Evolutionary conservation across 2,329 filamentous ascomycete genomes (phyloP).

Genomic region (Paradendryphiella salina): DNA sequence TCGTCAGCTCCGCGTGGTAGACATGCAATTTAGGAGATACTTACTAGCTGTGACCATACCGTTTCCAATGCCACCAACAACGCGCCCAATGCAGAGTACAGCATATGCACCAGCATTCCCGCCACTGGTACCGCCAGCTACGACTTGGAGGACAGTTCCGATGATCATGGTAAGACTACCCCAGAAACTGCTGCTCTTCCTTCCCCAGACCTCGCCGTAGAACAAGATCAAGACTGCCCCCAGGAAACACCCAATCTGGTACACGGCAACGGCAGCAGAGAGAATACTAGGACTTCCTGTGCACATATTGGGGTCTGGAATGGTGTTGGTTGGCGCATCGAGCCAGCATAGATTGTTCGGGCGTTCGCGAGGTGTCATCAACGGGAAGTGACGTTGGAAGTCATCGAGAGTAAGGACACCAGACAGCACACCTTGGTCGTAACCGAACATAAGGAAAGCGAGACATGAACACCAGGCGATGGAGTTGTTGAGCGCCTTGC

Average conservation of each 20-base stretch:
- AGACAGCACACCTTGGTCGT: conserved; percentile 69
- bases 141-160: conserved; percentile 62
- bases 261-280: conserved; percentile 20
- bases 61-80: conserved; percentile 39
- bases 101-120: conserved; percentile 61
- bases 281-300: conserved; percentile 22
- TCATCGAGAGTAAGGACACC: conserved; percentile 66
- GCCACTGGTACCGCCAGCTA: conserved; percentile 6
- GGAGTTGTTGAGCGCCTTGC: conserved; percentile 19
- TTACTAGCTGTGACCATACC: conserved; percentile 56
- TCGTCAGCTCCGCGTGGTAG: conserved; percentile 7
- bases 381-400: conserved; percentile 52
- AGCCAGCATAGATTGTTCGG: conserved; percentile 20
- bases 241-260: conserved; percentile 48
- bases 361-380: conserved; percentile 21
- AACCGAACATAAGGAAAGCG: conserved; percentile 52
- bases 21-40: conserved; percentile 6
- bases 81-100: conserved; percentile 42
- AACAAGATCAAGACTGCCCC: conserved; percentile 44
- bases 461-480: conserved; percentile 27
- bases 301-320: conserved; percentile 15
- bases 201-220: conserved; percentile 61
- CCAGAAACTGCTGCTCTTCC: conserved; percentile 40
- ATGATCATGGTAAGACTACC: conserved; percentile 23
- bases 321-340: conserved; percentile 13